Conservation (phyloP, 257 asterid species). For the Haberlea rhodopensis region DNA sequence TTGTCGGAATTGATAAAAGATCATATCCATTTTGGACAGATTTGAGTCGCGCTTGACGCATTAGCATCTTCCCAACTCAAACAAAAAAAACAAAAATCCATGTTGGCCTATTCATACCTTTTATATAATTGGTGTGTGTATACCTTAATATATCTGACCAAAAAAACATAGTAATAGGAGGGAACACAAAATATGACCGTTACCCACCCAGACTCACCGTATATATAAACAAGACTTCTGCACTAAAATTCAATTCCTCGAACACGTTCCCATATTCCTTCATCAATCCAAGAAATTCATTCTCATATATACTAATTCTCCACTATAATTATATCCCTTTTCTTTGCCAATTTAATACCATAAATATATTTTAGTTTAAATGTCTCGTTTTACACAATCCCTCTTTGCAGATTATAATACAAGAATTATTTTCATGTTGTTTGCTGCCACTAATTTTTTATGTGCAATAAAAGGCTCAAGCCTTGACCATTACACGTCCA, state of each 20-base stretch:
- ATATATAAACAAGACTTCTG: constrained; percentile 18
- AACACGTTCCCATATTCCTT: constrained; percentile 17
- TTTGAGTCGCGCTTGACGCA: no score
- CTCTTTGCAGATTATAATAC: background rate
- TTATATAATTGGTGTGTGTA: no score
- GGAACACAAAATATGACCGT: constrained; percentile 66
- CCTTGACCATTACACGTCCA: constrained; percentile 3
- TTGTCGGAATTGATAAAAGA: no score
- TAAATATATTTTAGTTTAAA: background rate
- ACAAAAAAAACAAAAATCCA: no score
- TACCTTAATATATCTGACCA: no score
- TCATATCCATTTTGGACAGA: no score
- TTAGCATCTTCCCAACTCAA: no score
- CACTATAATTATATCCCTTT: constrained; percentile 3
- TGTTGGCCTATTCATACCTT: no score
- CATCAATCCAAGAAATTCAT: constrained; percentile 9
- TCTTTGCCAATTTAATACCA: background rate
- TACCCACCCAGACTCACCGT: constrained; percentile 28
- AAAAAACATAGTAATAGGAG: constrained; percentile 14
- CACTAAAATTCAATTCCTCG: constrained; percentile 14
- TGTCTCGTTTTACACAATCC: constrained; percentile 27
- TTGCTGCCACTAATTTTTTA: constrained; percentile 14
- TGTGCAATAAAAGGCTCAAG: constrained; percentile 8
- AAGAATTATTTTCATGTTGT: constrained; percentile 11
- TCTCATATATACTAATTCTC: constrained; percentile 14